These are phyloP conservation scores for Rutstroemia sp. DNA, from an alignment of 2,329 filamentous ascomycete species.

Conservation along the genomic window DNA sequence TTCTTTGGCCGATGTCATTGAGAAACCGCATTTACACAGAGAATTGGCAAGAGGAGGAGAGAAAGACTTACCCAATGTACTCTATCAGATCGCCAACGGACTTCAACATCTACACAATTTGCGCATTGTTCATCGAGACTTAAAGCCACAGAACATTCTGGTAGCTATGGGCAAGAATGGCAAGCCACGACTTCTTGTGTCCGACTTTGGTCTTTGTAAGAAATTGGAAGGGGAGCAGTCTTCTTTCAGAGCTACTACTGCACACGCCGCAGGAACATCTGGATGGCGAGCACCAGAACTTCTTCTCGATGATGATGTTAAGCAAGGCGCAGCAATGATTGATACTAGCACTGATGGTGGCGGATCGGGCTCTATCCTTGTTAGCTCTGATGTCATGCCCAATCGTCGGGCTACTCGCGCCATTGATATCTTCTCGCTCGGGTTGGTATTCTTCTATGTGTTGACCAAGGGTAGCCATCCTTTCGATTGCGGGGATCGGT, in stretches of 20 bases:
- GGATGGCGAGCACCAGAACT: slow-evolving; percentile 96
- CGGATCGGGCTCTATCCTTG: slow-evolving; percentile 51
- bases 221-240: slow-evolving; percentile 92
- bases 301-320: slow-evolving; percentile 69
- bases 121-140: slow-evolving; percentile 91
- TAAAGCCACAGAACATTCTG: slow-evolving; percentile 96
- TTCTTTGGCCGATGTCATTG: slow-evolving; percentile 84
- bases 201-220: slow-evolving; percentile 96
- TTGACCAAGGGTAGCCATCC: slow-evolving; percentile 87
- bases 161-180: slow-evolving; percentile 66
- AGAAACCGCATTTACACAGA: slow-evolving; percentile 60
- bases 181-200: slow-evolving; percentile 81
- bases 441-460: slow-evolving; percentile 99
- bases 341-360: slow-evolving; percentile 53
- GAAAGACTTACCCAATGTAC: slow-evolving; percentile 66
- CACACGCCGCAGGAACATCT: slow-evolving; percentile 85
- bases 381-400: slow-evolving; percentile 48
- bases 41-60: slow-evolving; percentile 66
- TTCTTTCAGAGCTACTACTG: slow-evolving; percentile 89
- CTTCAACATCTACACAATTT: slow-evolving; percentile 83
- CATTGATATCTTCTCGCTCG: slow-evolving; percentile 95
- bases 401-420: slow-evolving; percentile 84
- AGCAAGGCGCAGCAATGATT: slow-evolving; percentile 38
- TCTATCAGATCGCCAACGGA: slow-evolving; percentile 86
- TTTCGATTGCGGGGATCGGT: slow-evolving; percentile 88